Evolutionary conservation across 345 rosid genomes (phyloP), one percentile per base, ranked within the genome.

Genomic region (Bruguiera sexangula): DNA sequence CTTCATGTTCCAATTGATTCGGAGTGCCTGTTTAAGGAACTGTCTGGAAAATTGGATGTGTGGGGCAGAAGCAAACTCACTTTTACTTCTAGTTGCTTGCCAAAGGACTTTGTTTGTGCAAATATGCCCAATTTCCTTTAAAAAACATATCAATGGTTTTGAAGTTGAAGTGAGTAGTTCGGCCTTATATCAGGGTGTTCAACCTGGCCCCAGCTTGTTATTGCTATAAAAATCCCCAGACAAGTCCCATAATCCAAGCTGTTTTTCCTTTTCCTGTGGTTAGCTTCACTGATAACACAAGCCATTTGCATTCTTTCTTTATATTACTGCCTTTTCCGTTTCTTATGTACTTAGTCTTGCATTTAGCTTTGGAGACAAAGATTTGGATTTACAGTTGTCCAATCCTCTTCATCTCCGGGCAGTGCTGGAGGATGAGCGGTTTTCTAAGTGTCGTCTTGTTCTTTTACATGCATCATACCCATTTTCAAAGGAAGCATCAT

Each of bases 391-490:
- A 67, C 88, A 86, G 56, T 71, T 87, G 77, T 69, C 99, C 62
- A 95, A 95, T 84, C 99, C 98, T 19, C 94, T 95, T 75, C 88
- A 88, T 80, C 89, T 95, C 19, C 85, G 92, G 76, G 72, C 58
- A 24, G 69, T 95, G 67, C 91, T 95, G 8, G 96, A 95, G 70
- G 96, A 95, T 76, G 77, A 86, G 77, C 81, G 92, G 70, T 95
- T 88, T 86, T 79, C 83, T 29, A 80, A 81, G 59, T 86, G 82
- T 50, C 91, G 87, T 60, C 72, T 95, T 2, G 94, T 95, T 76
- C 90, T 95, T 68, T 83, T 95, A 69, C 99, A 95, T 84, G 94
- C 97, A 55, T 85, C 99, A 57, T 95, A 92, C 80, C 99, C 98
- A 55, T 95, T 87, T 83, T 92, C 96, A 69, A 88, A 75, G 80